Evolutionary conservation across 148 eudicot species (phyloP).

Genomic region (Heliamphora exappendiculata): DNA sequence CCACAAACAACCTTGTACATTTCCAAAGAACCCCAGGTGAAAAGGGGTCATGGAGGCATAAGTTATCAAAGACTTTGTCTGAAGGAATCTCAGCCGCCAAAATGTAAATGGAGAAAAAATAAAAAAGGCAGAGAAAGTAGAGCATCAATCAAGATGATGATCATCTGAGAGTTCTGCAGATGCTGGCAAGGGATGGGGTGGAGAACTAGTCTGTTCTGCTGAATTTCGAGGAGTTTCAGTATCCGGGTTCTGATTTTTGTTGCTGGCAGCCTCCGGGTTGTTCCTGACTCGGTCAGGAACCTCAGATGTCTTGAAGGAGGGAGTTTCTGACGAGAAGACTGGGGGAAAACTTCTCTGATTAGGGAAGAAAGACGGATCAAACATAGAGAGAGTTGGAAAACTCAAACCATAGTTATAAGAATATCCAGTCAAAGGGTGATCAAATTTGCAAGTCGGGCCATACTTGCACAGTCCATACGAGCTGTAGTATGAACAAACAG

Average conservation of each 20-base stretch:
- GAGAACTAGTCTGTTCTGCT: slow-evolving; percentile 16
- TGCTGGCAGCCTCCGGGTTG: slow-evolving; percentile 12
- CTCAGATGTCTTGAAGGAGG: slow-evolving; percentile 19
- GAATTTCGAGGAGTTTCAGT: slow-evolving; percentile 9
- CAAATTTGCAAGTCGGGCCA: slow-evolving; percentile 57
- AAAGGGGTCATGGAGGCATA: slow-evolving; percentile 9
- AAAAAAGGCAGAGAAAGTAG: not conserved
- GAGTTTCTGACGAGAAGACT: slow-evolving; percentile 13
- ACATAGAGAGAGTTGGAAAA: slow-evolving; percentile 23
- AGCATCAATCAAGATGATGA: slow-evolving; percentile 19
- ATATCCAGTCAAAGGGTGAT: slow-evolving; percentile 53
- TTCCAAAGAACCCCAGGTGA: slow-evolving; percentile 9
- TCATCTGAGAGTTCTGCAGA: slow-evolving; percentile 15
- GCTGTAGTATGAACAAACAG: slow-evolving; percentile 42
- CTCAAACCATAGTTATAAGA: slow-evolving; percentile 23
- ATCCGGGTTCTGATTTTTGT: slow-evolving; percentile 10
- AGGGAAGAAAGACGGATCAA: slow-evolving; percentile 22
- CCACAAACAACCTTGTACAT: not conserved
- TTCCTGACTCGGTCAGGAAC: slow-evolving; percentile 11
- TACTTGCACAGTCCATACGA: slow-evolving; percentile 50
- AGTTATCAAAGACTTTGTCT: not conserved
- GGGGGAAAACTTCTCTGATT: slow-evolving; percentile 20
- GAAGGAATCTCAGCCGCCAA: not conserved
- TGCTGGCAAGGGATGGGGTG: slow-evolving; percentile 6
- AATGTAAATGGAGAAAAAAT: not conserved